Evolutionary conservation across 2,329 filamentous ascomycete genomes (phyloP).

Genomic region (Fusarium coicis): DNA sequence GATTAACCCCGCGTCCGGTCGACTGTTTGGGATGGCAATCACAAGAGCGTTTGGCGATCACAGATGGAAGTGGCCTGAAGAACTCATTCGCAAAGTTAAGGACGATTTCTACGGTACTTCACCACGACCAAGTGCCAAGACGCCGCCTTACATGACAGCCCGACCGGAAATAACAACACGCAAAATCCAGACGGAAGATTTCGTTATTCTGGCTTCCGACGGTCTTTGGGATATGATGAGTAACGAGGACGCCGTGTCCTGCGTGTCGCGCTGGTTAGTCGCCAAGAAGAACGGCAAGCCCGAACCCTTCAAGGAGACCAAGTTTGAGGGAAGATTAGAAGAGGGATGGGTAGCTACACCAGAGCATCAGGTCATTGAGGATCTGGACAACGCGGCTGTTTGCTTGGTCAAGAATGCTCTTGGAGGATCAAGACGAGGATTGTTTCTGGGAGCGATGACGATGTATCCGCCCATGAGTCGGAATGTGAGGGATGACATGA

Average conservation of each 20-base stretch:
- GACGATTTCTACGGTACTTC: constrained; percentile 61
- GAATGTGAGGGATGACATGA: constrained; percentile 76
- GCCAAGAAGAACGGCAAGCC: constrained; percentile 42
- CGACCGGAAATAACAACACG: constrained; percentile 72
- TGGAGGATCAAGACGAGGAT: constrained; percentile 78
- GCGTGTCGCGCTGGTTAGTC: constrained; percentile 65
- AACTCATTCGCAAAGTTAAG: constrained; percentile 49
- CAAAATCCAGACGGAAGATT: constrained; percentile 60
- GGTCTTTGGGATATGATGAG: constrained; percentile 73
- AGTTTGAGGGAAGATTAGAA: constrained; percentile 28
- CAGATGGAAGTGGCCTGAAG: constrained; percentile 72
- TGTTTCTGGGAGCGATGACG: constrained; percentile 78
- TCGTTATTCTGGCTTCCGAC: constrained; percentile 74
- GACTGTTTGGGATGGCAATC: constrained; percentile 69
- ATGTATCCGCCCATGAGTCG: constrained; percentile 77
- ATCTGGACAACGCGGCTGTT: constrained; percentile 80
- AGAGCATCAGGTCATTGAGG: constrained; percentile 77
- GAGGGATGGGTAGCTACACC: constrained; percentile 43
- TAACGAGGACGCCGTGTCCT: constrained; percentile 66
- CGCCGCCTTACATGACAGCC: constrained; percentile 75
- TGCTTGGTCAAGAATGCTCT: constrained; percentile 84
- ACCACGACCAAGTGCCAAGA: constrained; percentile 56
- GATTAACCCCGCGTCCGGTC: constrained; percentile 58
- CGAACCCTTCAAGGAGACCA: constrained; percentile 37
- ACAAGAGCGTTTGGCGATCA: constrained; percentile 76